Base-by-base conservation (phyloP, 169 alveolate species). In the Plasmodium berghei region DNA sequence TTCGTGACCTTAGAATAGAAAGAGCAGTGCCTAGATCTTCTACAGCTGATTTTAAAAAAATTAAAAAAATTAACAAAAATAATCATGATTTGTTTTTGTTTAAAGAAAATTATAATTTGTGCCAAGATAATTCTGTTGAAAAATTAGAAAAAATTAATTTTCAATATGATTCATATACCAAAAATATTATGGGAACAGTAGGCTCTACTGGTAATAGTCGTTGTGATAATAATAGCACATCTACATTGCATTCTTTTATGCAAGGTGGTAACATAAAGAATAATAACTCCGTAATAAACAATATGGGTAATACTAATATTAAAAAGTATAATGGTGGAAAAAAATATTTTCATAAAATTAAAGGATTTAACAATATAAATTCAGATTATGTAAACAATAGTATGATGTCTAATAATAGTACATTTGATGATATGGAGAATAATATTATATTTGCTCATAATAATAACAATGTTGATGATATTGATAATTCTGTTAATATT, bases 21-120 rank as follows among this genome's bases (percentile, higher is more conserved):
- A 83, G 90, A 67, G 90, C 90, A 54, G 90, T 83, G 0, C 90
- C 90, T 1, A 54, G 90, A 56, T 67, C 83, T 4, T 66, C 83
- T 10, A 72, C 90, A 9, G 66, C 85, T 4, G 90, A 83, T 26
- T 66, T 83, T 67, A 83, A 67, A 45, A 83, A 83, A 55, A 83
- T 66, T 0, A 83, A 83, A 18, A 83, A 83, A 28, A 34, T 66
- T 14, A 83, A 28, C 2, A 83, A 83, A 34, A 83, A 66, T 83
- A 54, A 83, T 52, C 72, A 83, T 2, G 83, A 83, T 48, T 55
- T 83, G 55, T 83, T 83, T 56, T 55, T 83, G 56, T 83, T 83
- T 56, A 83, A 83, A 16, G 90, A 83, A 5, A 83, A 83, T 67
- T 83, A 67, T 67, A 59, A 83, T 42, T 48, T 83, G 1, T 83